These are phyloP conservation scores for Carex parvula DNA, from an alignment of 176 grass and related monocot genomes.

Conservation along the genomic window DNA sequence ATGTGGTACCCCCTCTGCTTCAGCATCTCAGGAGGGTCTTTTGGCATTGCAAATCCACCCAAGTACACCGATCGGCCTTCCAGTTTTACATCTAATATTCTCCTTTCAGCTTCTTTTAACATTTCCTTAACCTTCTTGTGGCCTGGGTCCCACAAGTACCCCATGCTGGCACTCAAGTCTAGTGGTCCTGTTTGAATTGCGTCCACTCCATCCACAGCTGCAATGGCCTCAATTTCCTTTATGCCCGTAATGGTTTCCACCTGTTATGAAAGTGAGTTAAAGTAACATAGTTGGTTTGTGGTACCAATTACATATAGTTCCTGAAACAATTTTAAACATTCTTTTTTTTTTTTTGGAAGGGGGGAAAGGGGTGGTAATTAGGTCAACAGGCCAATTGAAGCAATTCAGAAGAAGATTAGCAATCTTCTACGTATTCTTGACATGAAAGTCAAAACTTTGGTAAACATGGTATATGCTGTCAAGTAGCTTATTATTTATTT, in stretches of 20 bases:
- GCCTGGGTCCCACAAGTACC: slow-evolving; percentile 84
- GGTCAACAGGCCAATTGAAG: background rate
- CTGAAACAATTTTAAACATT: background rate
- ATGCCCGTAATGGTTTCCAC: slow-evolving; percentile 49
- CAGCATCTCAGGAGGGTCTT: slow-evolving; percentile 73
- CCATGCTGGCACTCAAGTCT: slow-evolving; percentile 88
- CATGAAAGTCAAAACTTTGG: background rate
- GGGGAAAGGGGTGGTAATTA: background rate
- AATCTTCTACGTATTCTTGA: background rate
- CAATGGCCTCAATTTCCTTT: slow-evolving; percentile 72
- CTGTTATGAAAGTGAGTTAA: background rate
- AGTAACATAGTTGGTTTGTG: background rate
- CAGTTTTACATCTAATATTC: slow-evolving; percentile 46
- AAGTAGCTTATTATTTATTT: background rate
- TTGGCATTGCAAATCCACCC: slow-evolving; percentile 78
- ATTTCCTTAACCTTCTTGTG: slow-evolving; percentile 74
- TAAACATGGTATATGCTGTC: background rate
- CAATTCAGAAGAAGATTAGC: background rate
- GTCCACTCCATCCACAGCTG: slow-evolving; percentile 73
- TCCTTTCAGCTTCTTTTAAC: slow-evolving; percentile 68
- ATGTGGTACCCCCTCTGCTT: slow-evolving; percentile 90
- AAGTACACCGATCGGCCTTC: slow-evolving; percentile 44
- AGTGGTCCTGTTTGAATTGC: slow-evolving; percentile 83
- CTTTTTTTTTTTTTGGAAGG: background rate
- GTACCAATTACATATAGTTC: background rate